Conservation (phyloP, 805 yeast species). For the Zygosaccharomyces bailii region DNA sequence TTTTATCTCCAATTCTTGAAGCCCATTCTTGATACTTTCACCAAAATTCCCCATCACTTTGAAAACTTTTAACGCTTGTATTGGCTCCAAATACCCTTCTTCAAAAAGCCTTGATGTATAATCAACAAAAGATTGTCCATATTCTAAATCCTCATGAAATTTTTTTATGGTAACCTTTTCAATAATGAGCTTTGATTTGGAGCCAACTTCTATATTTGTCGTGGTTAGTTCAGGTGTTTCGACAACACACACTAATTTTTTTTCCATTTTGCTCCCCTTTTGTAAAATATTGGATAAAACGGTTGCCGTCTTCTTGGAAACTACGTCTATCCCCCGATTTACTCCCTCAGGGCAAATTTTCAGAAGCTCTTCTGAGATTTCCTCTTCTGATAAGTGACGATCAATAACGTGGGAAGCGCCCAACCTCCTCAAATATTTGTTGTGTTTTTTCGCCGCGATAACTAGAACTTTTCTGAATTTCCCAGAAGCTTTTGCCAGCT, state of each 20-base stretch:
- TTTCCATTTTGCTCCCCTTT: conserved; percentile 12
- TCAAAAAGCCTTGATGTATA: conserved; percentile 36
- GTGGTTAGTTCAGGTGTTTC: conserved; percentile 31
- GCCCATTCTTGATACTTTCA: conserved; percentile 36
- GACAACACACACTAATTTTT: conserved; percentile 41
- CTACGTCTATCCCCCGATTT: conserved; percentile 43
- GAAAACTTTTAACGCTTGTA: conserved; percentile 35
- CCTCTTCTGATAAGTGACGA: conserved; percentile 31
- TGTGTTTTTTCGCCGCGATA: conserved; percentile 43
- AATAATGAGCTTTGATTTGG: conserved; percentile 26
- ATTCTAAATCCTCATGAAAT: conserved; percentile 43
- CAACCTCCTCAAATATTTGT: conserved; percentile 33
- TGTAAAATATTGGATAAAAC: conserved; percentile 33
- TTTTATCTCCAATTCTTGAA: conserved; percentile 38
- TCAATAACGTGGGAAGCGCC: conserved; percentile 46
- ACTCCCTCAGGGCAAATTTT: conserved; percentile 31
- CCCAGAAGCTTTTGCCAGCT: conserved; percentile 41
- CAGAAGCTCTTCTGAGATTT: conserved; percentile 20
- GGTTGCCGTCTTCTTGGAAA: conserved; percentile 41
- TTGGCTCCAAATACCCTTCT: conserved; percentile 33
- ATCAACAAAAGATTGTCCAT: conserved; percentile 38
- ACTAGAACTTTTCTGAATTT: conserved; percentile 39
- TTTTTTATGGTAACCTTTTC: conserved; percentile 39
- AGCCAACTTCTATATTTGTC: conserved; percentile 11
- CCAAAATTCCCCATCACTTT: conserved; percentile 34